Evolutionary conservation across 306 rosid genomes (phyloP).

Genomic region (Vigna unguiculata): DNA sequence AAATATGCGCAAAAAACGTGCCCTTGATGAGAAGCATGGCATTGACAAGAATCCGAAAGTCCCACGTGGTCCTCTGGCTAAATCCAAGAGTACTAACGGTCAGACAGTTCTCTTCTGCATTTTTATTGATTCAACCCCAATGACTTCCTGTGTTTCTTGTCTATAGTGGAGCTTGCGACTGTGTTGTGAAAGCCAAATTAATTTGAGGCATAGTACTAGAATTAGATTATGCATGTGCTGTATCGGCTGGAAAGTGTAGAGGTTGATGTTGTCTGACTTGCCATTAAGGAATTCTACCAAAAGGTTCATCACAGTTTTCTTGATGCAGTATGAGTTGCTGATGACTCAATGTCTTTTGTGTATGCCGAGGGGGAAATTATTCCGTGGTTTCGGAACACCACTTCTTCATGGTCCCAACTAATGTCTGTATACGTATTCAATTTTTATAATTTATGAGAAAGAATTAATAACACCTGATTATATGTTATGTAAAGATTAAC

Average conservation of each 20-base stretch:
- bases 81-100: conserved; percentile 57
- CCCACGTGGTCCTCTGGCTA: conserved; percentile 48
- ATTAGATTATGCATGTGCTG: conserved; percentile 5
- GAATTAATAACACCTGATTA: not conserved
- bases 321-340: conserved; percentile 24
- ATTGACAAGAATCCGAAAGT: conserved; percentile 55
- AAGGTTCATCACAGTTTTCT: conserved; percentile 17
- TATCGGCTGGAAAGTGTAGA: not conserved
- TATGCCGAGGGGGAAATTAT: conserved; percentile 3
- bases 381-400: not conserved
- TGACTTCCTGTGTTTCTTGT: conserved; percentile 1
- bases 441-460: too few relatives aligned
- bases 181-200: conserved; percentile 12
- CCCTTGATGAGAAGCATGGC: conserved; percentile 43
- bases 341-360: conserved; percentile 8
- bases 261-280: conserved; percentile 17
- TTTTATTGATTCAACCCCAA: conserved; percentile 7
- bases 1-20: conserved; percentile 57
- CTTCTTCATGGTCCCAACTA: not conserved
- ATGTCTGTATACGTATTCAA: not conserved
- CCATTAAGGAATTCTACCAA: conserved; percentile 10
- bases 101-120: conserved; percentile 42
- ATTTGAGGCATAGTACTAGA: not conserved
- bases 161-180: conserved; percentile 6
- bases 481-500: not conserved